These are phyloP conservation scores for Pulveroboletus sp. DNA, from an alignment of 768 basidiomycete species.

Conservation along the genomic window DNA sequence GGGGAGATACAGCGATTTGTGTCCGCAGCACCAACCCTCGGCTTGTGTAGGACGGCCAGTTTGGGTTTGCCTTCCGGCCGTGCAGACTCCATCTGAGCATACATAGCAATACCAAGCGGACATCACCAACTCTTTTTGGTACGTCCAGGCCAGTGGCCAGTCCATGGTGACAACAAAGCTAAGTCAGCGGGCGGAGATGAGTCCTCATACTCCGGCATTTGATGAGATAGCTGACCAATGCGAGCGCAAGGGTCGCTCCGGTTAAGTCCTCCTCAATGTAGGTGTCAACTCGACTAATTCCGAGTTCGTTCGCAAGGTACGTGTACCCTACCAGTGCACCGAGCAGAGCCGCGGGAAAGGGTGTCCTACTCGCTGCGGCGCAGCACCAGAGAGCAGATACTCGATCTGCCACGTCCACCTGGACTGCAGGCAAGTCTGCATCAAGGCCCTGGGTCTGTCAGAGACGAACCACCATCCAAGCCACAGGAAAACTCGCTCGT, in stretches of 20 bases:
- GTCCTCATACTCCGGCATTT: conserved; percentile 34
- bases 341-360: conserved; percentile 67
- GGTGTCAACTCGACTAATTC: conserved; percentile 54
- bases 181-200: conserved; percentile 11
- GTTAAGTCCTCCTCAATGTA: conserved; percentile 65
- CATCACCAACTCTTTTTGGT: conserved; percentile 10
- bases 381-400: conserved; percentile 52
- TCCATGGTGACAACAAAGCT: conserved; percentile 18
- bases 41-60: conserved; percentile 37
- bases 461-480: conserved; percentile 23
- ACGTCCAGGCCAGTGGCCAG: conserved; percentile 10
- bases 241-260: conserved; percentile 61
- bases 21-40: conserved; percentile 35
- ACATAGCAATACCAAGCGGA: conserved; percentile 2
- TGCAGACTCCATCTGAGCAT: conserved; percentile 28
- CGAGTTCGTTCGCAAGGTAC: conserved; percentile 53
- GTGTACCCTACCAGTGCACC: conserved; percentile 63
- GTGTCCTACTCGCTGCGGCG: conserved; percentile 39
- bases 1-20: conserved; percentile 49
- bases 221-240: conserved; percentile 53
- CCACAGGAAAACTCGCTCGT: conserved; percentile 30
- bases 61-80: conserved; percentile 30
- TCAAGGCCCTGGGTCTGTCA: conserved; percentile 36
- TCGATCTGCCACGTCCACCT: conserved; percentile 53
- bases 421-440: conserved; percentile 38